A percentile compares a stretch with the other conserved stretches of the same genome.
These are phyloP conservation scores for Tulasnella sp. DNA, from an alignment of 768 basidiomycete species.

Conservation along the genomic window DNA sequence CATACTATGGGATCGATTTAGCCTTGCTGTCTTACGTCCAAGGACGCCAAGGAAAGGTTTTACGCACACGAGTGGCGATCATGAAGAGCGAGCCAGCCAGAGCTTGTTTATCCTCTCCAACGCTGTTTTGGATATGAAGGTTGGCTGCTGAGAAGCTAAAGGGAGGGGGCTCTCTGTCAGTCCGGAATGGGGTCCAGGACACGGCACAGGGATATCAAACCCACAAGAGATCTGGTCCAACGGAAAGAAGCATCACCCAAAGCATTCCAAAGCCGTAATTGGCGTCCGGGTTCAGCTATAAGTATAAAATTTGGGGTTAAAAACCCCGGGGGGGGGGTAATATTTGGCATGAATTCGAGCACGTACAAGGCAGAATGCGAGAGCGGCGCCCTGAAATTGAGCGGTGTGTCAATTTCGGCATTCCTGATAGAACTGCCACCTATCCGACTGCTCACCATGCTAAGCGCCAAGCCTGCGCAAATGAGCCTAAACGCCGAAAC, in stretches of 20 bases:
- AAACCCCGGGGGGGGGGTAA: not conserved
- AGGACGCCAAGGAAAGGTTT: no score
- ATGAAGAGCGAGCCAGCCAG: slow-evolving; percentile 24
- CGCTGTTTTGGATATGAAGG: slow-evolving; percentile 27
- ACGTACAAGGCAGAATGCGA: slow-evolving; percentile 19
- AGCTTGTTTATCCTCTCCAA: slow-evolving; percentile 22
- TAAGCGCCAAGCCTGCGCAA: not conserved
- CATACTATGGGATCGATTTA: not conserved
- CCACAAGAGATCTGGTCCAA: slow-evolving; percentile 26
- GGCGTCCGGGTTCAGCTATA: slow-evolving; percentile 9
- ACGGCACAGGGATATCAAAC: not conserved
- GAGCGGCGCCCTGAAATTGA: not conserved
- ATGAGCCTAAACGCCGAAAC: slow-evolving; percentile 14
- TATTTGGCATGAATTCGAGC: not conserved
- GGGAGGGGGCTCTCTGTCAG: not conserved
- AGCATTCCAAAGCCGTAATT: slow-evolving; percentile 24
- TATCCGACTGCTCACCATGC: not conserved
- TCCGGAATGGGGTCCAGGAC: not conserved
- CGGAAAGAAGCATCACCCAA: slow-evolving; percentile 22
- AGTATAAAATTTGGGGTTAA: not conserved
- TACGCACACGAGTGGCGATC: slow-evolving; percentile 10
- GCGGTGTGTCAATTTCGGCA: not conserved
- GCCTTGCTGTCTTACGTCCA: no score
- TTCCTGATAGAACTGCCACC: not conserved
- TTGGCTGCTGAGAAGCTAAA: slow-evolving; percentile 26